These are phyloP conservation scores for Penicillium turbatum DNA, from an alignment of 495 filamentous ascomycete species.

Conservation along the genomic window DNA sequence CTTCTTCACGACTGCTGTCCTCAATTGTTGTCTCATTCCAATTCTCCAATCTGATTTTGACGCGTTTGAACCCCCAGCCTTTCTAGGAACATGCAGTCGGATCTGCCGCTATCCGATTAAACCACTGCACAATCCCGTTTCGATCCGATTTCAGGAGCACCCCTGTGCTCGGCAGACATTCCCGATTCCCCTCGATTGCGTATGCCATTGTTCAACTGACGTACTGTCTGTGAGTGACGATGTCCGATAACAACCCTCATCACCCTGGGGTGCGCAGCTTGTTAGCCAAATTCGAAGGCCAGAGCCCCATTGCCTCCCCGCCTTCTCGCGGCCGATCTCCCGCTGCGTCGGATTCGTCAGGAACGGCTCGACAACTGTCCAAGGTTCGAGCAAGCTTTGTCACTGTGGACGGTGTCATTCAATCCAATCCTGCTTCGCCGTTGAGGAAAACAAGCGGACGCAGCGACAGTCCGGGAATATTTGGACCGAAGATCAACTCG, in stretches of 20 bases:
- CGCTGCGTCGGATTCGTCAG: constrained; percentile 44
- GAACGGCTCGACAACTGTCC: constrained; percentile 57
- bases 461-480: constrained; percentile 32
- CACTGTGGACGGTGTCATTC: constrained; percentile 56
- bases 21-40: constrained; percentile 9
- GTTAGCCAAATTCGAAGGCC: constrained; percentile 81
- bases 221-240: constrained; percentile 21
- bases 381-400: constrained; percentile 84
- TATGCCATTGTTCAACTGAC: constrained; percentile 18
- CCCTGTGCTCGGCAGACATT: constrained; percentile 15
- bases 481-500: constrained; percentile 35
- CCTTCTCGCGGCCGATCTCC: constrained; percentile 74
- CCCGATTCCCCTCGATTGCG: constrained; percentile 14
- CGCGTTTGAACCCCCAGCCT: constrained; percentile 2
- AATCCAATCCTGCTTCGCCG: constrained; percentile 31
- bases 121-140: background rate
- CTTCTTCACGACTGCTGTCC: constrained; percentile 16
- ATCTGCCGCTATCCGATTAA: constrained; percentile 9
- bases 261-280: constrained; percentile 63
- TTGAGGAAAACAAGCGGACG: constrained; percentile 35
- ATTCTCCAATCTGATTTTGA: constrained; percentile 10
- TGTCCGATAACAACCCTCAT: constrained; percentile 47
- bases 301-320: constrained; percentile 50
- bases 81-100: constrained; percentile 10
- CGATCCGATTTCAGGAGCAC: constrained; percentile 2